Conservation (phyloP, 306 rosid species). For the Fragaria nilgerrensis region DNA sequence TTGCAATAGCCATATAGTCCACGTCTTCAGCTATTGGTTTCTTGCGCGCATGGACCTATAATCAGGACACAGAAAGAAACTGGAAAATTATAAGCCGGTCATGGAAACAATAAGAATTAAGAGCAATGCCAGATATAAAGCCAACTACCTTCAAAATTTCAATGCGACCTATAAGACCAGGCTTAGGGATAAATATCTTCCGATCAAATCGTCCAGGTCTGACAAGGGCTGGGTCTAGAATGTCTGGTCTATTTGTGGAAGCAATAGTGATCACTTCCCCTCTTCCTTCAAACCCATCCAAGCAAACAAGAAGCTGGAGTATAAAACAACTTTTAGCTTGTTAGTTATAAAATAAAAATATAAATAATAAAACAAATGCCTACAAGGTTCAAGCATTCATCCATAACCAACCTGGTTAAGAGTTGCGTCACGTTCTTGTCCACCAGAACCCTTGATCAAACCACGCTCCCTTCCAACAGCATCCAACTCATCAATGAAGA, state of each 20-base stretch:
- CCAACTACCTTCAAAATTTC: slow-evolving; percentile 79
- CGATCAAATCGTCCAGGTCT: slow-evolving; percentile 98
- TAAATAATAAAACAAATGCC: background rate
- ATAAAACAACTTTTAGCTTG: slow-evolving; percentile 19
- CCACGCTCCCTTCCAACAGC: slow-evolving; percentile 99
- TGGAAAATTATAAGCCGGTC: slow-evolving; percentile 16
- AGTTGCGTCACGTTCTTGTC: slow-evolving; percentile 99
- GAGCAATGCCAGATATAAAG: slow-evolving; percentile 9
- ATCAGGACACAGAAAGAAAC: slow-evolving; percentile 23
- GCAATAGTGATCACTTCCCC: slow-evolving; percentile 98
- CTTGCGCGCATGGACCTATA: slow-evolving; percentile 93
- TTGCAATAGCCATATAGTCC: slow-evolving; percentile 85
- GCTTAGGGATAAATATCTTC: slow-evolving; percentile 89
- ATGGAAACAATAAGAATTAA: slow-evolving; percentile 14
- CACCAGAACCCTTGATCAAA: slow-evolving; percentile 97
- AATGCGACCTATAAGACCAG: slow-evolving; percentile 87
- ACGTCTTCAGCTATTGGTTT: slow-evolving; percentile 95
- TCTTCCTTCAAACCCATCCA: slow-evolving; percentile 98
- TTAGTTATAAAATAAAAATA: slow-evolving; percentile 12
- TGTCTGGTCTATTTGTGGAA: slow-evolving; percentile 95
- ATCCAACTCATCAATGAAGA: slow-evolving; percentile 95
- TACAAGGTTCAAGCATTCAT: background rate
- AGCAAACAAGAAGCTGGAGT: slow-evolving; percentile 86
- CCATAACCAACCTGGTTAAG: slow-evolving; percentile 78
- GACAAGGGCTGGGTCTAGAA: slow-evolving; percentile 93